Conservation (phyloP, 345 rosid genomes). For the Populus ilicifolia region DNA sequence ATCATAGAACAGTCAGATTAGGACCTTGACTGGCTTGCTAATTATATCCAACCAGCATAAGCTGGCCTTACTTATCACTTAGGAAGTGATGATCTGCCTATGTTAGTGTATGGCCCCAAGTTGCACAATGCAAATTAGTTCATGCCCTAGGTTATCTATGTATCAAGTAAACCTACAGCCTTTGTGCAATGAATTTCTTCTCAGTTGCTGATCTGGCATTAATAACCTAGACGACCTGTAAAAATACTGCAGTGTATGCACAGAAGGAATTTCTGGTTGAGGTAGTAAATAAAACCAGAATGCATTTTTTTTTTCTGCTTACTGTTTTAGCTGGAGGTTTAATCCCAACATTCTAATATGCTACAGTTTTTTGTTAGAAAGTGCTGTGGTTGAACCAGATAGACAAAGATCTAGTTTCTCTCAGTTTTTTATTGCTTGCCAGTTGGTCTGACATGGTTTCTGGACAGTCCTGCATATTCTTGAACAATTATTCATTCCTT, state of each 20-base stretch:
- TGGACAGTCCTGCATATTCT: not conserved
- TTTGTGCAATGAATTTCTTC: not conserved
- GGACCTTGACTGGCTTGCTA: conserved; percentile 4
- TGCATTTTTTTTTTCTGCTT: not conserved
- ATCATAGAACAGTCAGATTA: not conserved
- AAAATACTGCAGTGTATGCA: not conserved
- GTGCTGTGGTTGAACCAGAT: not conserved
- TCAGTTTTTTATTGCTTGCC: not conserved
- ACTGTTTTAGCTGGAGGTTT: not conserved
- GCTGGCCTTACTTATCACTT: not conserved
- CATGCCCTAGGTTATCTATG: not conserved
- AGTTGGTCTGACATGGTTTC: not conserved
- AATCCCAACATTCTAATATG: too few relatives aligned
- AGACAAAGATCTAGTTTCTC: not conserved
- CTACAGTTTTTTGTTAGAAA: not conserved
- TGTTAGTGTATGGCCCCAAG: not conserved
- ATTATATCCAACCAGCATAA: not conserved
- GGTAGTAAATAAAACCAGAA: not conserved
- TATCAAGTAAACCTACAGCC: not conserved
- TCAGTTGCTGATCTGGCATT: not conserved
- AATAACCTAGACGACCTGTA: not conserved
- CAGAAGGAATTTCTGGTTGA: not conserved
- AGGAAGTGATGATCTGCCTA: not conserved
- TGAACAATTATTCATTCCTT: not conserved
- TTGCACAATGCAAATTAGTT: not conserved